Conservation (phyloP, 2,329 filamentous ascomycete genomes). For the Cyphellophora attinorum region DNA sequence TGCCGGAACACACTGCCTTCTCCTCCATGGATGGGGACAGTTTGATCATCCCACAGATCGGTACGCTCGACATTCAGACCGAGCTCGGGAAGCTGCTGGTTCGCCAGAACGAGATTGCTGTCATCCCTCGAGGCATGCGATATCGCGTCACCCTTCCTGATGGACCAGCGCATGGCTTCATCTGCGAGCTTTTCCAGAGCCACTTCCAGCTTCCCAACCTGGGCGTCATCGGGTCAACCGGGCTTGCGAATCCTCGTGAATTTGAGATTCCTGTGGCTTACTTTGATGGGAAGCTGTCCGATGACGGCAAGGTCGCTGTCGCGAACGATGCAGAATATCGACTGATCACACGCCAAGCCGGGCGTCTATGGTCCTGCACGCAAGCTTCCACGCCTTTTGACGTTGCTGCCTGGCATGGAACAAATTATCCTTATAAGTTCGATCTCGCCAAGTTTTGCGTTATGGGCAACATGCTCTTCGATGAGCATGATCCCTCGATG, state of each 20-base stretch:
- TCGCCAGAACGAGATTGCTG: constrained; percentile 57
- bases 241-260: constrained; percentile 56
- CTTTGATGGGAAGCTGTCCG: constrained; percentile 40
- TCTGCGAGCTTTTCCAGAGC: constrained; percentile 56
- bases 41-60: constrained; percentile 56
- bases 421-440: constrained; percentile 41
- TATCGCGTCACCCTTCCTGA: constrained; percentile 49
- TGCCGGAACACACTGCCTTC: constrained; percentile 44
- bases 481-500: constrained; percentile 32
- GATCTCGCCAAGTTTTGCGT: constrained; percentile 31
- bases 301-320: constrained; percentile 2
- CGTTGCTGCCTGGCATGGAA: constrained; percentile 64
- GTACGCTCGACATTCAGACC: constrained; percentile 57
- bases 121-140: constrained; percentile 57
- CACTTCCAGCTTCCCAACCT: constrained; percentile 59
- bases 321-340: constrained; percentile 34
- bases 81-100: constrained; percentile 57
- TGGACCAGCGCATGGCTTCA: constrained; percentile 54
- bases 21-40: constrained; percentile 58
- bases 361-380: constrained; percentile 49
- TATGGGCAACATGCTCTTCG: constrained; percentile 28
- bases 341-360: constrained; percentile 53
- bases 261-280: constrained; percentile 53
- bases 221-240: constrained; percentile 56
- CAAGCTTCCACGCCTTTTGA: constrained; percentile 62